A percentile compares a stretch with the other conserved stretches of the same genome.
Evolutionary conservation across 176 grass and related monocot species (phyloP).

Genomic region (Cenchrus fungigraminus): DNA sequence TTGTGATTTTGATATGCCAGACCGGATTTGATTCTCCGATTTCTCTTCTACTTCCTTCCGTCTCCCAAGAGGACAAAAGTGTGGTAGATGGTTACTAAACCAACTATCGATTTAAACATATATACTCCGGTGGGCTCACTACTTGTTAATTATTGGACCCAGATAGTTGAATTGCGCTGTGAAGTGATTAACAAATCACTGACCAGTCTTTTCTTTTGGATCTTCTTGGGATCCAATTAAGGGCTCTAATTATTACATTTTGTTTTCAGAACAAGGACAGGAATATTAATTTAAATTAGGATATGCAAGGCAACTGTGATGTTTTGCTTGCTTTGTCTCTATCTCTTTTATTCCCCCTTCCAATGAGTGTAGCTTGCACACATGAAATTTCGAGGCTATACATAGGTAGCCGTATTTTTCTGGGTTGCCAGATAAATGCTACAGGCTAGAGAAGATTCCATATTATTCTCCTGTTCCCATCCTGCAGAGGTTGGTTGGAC

Average conservation of each 20-base stretch:
- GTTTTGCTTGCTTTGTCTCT: background rate
- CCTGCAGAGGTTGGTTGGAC: constrained; percentile 54
- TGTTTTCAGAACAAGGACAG: constrained; percentile 22
- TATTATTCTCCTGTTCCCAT: constrained; percentile 59
- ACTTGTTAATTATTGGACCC: constrained; percentile 1
- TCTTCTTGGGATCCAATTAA: background rate
- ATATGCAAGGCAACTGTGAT: background rate
- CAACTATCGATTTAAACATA: constrained; percentile 6
- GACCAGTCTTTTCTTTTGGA: constrained; percentile 31
- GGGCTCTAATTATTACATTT: background rate
- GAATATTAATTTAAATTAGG: constrained; percentile 25
- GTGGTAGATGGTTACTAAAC: constrained; percentile 1
- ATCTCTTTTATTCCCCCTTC: constrained; percentile 4
- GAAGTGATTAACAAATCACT: constrained; percentile 34
- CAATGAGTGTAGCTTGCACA: constrained; percentile 44
- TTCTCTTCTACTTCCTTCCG: constrained; percentile 2
- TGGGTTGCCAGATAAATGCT: constrained; percentile 53
- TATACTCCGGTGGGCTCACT: background rate
- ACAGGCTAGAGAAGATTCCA: constrained; percentile 49
- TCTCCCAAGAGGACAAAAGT: constrained; percentile 29
- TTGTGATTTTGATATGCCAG: background rate
- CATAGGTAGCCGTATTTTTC: constrained; percentile 24
- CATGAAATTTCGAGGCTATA: constrained; percentile 47
- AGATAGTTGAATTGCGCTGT: constrained; percentile 33
- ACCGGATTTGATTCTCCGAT: constrained; percentile 20